Evolutionary conservation across 2,329 filamentous ascomycete species (phyloP).

Genomic region (Didymella segeticola): DNA sequence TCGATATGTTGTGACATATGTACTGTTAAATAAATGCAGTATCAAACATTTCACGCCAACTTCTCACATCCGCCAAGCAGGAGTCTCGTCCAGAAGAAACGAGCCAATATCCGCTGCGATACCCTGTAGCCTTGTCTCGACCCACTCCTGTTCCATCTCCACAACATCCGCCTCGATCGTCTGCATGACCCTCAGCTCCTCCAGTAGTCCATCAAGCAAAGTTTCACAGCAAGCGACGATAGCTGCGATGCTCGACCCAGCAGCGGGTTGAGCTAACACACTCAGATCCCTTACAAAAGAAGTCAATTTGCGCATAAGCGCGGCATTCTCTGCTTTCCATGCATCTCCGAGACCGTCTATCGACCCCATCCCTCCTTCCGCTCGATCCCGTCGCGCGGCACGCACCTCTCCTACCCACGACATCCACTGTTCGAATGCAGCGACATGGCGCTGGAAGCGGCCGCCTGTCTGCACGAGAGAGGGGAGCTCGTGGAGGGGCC

Average conservation of each 20-base stretch:
- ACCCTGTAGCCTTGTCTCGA: constrained; percentile 40
- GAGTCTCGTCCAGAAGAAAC: constrained; percentile 19
- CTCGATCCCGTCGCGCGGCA: constrained; percentile 22
- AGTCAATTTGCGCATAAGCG: constrained; percentile 44
- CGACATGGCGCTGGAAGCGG: constrained; percentile 38
- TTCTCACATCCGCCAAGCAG: constrained; percentile 38
- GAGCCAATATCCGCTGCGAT: constrained; percentile 35
- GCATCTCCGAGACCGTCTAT: constrained; percentile 41
- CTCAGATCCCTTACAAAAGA: constrained; percentile 41
- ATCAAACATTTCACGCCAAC: too few species aligned
- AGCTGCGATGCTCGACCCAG: constrained; percentile 43
- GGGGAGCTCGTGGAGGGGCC: constrained; percentile 46
- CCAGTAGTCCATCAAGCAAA: constrained; percentile 40
- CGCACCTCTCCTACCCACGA: constrained; percentile 38
- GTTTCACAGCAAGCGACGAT: constrained; percentile 40
- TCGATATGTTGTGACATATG: too few species aligned
- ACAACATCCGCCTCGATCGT: constrained; percentile 41
- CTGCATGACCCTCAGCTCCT: constrained; percentile 45
- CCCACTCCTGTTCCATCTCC: constrained; percentile 43
- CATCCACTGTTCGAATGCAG: constrained; percentile 44
- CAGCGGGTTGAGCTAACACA: constrained; percentile 33
- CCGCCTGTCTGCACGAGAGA: constrained; percentile 42
- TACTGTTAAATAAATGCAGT: too few species aligned
- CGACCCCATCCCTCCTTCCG: constrained; percentile 20
- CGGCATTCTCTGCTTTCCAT: constrained; percentile 45